phyloP scores from a whole-genome alignment of 176 grass and related monocot genomes.

The Secale cereale region DNA sequence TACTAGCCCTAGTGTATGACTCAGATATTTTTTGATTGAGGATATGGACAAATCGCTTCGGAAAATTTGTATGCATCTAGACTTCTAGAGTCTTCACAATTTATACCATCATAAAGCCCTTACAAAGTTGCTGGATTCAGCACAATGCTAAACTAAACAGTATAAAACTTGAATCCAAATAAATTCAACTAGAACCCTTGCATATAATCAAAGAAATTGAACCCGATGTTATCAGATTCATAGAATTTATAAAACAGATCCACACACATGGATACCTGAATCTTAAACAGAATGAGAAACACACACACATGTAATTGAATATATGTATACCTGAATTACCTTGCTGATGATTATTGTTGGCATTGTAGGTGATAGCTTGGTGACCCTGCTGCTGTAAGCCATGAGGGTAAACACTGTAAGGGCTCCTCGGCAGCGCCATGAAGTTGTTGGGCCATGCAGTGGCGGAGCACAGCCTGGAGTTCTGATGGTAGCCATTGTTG shows the following conservation, averaged over 20 bases:
- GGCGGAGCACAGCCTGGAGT: slow-evolving; percentile 12
- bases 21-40: background rate
- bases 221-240: background rate
- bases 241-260: background rate
- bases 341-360: slow-evolving; percentile 5
- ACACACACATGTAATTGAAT: no score
- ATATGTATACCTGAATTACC: slow-evolving; percentile 27
- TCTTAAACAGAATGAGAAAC: background rate
- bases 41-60: background rate
- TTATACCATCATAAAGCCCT: background rate
- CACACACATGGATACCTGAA: background rate
- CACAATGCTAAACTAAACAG: background rate
- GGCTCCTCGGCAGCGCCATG: slow-evolving; percentile 12
- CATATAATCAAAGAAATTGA: background rate
- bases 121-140: background rate
- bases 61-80: background rate
- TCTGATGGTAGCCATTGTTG: slow-evolving; percentile 23
- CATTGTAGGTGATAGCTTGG: slow-evolving; percentile 13
- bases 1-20: background rate
- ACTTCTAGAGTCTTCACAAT: background rate
- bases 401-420: background rate
- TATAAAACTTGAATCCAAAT: background rate
- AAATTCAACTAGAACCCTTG: background rate
- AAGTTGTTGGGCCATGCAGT: slow-evolving; percentile 16
- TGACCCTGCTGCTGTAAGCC: background rate